Conservation (phyloP, 768 basidiomycete species). For the Leucosporidium yakuticum region DNA sequence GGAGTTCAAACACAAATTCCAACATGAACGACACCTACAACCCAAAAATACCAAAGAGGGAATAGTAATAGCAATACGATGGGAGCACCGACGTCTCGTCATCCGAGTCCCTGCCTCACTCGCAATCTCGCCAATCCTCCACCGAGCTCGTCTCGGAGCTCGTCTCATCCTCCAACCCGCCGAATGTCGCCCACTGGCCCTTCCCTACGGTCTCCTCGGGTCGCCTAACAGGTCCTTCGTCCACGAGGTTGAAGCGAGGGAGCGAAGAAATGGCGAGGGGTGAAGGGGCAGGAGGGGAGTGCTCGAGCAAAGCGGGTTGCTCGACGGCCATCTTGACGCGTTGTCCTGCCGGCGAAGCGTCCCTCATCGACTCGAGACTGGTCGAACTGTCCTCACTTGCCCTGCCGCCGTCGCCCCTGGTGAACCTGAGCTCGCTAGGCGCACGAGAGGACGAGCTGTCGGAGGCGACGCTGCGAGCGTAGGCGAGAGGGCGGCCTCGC, state of each 20-base stretch:
- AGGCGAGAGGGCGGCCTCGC: neutral
- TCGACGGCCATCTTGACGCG: slow-evolving; percentile 1
- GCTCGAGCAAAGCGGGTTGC: neutral
- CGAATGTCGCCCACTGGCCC: no score
- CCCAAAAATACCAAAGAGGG: no score
- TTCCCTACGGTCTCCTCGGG: no score
- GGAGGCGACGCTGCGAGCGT: neutral
- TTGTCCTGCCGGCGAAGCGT: neutral
- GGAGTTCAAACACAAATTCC: no score
- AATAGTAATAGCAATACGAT: no score
- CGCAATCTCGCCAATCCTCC: slow-evolving; percentile 20
- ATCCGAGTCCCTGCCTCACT: neutral
- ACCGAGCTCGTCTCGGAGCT: slow-evolving; percentile 2
- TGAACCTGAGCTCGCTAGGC: no score
- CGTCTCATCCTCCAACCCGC: neutral
- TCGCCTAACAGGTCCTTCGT: no score
- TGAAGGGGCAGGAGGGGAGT: slow-evolving; percentile 1
- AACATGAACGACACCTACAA: no score
- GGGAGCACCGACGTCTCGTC: no score
- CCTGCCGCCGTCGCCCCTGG: neutral
- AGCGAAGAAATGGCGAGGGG: neutral
- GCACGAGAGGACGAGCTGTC: no score
- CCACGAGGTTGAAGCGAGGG: no score
- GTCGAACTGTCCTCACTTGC: slow-evolving; percentile 18
- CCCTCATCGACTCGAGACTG: slow-evolving; percentile 1